Evolutionary conservation across 2,329 filamentous ascomycete genomes (phyloP).

Genomic region (Colletotrichum lentis): DNA sequence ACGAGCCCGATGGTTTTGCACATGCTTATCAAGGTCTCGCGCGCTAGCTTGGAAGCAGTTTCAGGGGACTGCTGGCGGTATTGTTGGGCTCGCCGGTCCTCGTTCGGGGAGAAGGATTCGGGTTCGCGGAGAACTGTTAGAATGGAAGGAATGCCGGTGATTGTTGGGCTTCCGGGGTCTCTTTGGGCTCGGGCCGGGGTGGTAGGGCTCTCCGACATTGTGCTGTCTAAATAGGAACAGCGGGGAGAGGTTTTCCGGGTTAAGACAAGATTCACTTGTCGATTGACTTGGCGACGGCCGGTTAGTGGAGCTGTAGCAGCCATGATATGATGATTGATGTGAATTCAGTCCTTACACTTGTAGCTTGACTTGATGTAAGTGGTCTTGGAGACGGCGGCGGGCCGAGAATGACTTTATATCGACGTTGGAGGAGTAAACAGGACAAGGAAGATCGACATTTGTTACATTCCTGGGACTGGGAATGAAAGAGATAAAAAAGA

Average conservation of each 20-base stretch:
- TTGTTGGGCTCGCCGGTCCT: constrained; percentile 23
- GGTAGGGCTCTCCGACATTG: constrained; percentile 31
- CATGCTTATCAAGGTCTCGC: constrained; percentile 34
- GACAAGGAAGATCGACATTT: background rate
- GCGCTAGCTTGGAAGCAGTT: constrained; percentile 30
- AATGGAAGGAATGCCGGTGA: constrained; percentile 33
- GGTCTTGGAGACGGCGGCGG: too few relatives aligned
- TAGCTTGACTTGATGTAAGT: background rate
- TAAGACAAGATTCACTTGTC: background rate
- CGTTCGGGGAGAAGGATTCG: constrained; percentile 25
- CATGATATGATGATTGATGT: background rate
- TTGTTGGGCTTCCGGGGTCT: constrained; percentile 28
- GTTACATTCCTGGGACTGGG: background rate
- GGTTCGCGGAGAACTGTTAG: constrained; percentile 32
- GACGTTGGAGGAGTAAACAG: background rate
- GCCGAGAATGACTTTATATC: background rate
- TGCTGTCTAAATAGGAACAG: background rate
- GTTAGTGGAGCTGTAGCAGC: background rate
- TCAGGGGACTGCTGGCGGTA: constrained; percentile 30
- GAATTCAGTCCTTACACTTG: background rate
- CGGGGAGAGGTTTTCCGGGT: background rate
- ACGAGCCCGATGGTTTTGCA: constrained; percentile 33
- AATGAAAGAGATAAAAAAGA: constrained; percentile 4
- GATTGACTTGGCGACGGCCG: constrained; percentile 3
- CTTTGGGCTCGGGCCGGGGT: constrained; percentile 9